phyloP scores from a whole-genome alignment of 768 basidiomycete genomes.

The Chlorophyllum brunneum region DNA sequence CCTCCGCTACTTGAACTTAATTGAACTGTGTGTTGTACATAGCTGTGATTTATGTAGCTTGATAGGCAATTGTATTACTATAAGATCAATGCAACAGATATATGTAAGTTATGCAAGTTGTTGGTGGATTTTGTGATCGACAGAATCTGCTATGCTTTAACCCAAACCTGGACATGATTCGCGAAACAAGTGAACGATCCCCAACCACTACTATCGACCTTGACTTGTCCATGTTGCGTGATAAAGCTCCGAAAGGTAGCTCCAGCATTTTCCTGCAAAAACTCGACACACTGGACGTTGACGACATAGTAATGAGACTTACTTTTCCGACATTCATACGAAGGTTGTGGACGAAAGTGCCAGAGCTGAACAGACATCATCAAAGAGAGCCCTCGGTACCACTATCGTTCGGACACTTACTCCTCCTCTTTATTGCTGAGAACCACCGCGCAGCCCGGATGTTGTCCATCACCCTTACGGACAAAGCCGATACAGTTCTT shows the following conservation, averaged over 20 bases:
- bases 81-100: not conserved
- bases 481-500: conserved; percentile 75
- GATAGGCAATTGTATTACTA: conserved; percentile 6
- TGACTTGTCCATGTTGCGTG: conserved; percentile 38
- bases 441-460: conserved; percentile 66
- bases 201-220: conserved; percentile 57
- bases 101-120: not conserved
- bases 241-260: conserved; percentile 46
- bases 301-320: conserved; percentile 21
- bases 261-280: conserved; percentile 30
- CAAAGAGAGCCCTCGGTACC: not conserved
- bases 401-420: conserved; percentile 22
- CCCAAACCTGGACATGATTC: conserved; percentile 60
- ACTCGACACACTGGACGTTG: conserved; percentile 2
- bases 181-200: conserved; percentile 59
- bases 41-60: not conserved
- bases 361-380: conserved; percentile 21
- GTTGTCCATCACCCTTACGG: conserved; percentile 52
- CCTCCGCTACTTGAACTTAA: not conserved
- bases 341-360: conserved; percentile 37
- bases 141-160: conserved; percentile 18
- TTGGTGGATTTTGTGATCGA: not conserved
- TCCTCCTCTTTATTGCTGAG: conserved; percentile 55
- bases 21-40: not conserved
- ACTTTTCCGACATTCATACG: conserved; percentile 69